Base-by-base conservation (phyloP, 75 land plant genomes). In the Sequoiadendron giganteum region DNA sequence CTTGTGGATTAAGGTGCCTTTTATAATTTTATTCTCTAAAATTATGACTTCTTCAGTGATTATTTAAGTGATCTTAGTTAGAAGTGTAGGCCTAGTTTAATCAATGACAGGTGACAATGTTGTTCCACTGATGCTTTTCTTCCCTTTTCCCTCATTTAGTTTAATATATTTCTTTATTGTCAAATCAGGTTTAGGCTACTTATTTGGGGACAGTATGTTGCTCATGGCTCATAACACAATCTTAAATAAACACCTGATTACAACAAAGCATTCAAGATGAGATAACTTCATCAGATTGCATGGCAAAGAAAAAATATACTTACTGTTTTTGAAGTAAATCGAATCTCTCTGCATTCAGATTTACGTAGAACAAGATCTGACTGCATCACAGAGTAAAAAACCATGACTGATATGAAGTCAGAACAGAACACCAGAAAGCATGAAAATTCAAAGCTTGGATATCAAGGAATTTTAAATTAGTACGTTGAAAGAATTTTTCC, bases 241-340 rank as follows among this genome's bases (percentile, higher is more conserved):
- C 70, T 61, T 61, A 5, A 25, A 61, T 25, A 61, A 61, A 25
- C 58, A 56, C 70, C 70, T 25, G n/a, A 61, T 25, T 61, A 61
- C 70, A 21, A 21, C n/a, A 61, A 61, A 61, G 45, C 9, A 42
- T 82, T 40, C 10, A 82, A 82, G 11, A 82, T 21, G 3, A 82
- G 55, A 7, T 42, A 11, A 32, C 30, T 15, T 19, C 32, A 11
- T 48, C 19, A 76, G 65, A 70, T 28, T 87, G 61, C 25, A 42
- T 54, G 77, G 75, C 73, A 56, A 65, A 42, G 32, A 73, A 11
- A 84, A 45, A 85, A 61, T 43, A 25, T 30, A 91, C 94, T 90
- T 87, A 93, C 94, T 86, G 91, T 94, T 89, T 92, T 89, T 54
- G 73, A 87, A 73, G 92, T 90, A 86, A 94, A 93, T n/a, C 93